These are phyloP conservation scores for Cyclocybe cylindracea DNA, from an alignment of 768 basidiomycete genomes.

Conservation along the genomic window DNA sequence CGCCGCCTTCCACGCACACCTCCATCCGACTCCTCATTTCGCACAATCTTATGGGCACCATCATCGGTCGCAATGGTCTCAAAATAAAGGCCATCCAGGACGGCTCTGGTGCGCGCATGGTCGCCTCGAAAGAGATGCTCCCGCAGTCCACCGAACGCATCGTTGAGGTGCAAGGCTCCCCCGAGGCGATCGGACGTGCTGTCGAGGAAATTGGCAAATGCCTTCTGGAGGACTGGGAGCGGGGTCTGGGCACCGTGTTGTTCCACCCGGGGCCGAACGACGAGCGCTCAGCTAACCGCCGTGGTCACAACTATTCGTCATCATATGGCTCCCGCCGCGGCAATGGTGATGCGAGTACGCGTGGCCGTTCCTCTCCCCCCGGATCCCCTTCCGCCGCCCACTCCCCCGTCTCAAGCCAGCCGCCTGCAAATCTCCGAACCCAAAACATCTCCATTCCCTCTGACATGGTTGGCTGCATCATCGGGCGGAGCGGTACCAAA, in stretches of 20 bases:
- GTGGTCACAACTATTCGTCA: slow-evolving; percentile 50
- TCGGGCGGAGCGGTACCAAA: slow-evolving; percentile 95
- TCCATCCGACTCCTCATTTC: slow-evolving; percentile 97
- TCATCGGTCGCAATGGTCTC: slow-evolving; percentile 93
- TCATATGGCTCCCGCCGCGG: slow-evolving; percentile 59
- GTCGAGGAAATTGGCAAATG: slow-evolving; percentile 96
- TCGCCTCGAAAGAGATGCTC: slow-evolving; percentile 98
- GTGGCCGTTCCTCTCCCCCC: slow-evolving; percentile 51
- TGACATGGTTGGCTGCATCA: slow-evolving; percentile 98
- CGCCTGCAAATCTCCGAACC: slow-evolving; percentile 84
- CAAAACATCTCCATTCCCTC: slow-evolving; percentile 99
- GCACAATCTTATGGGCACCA: slow-evolving; percentile 98
- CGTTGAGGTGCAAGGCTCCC: slow-evolving; percentile 94
- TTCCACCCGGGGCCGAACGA: slow-evolving; percentile 93
- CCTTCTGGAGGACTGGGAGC: slow-evolving; percentile 95
- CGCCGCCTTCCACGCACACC: slow-evolving; percentile 77
- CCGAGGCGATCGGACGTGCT: slow-evolving; percentile 90
- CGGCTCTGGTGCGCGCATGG: slow-evolving; percentile 94
- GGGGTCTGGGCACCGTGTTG: slow-evolving; percentile 89
- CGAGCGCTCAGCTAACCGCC: slow-evolving; percentile 59
- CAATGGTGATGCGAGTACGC: slow-evolving; percentile 55
- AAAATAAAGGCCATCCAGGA: slow-evolving; percentile 99
- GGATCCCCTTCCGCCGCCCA: slow-evolving; percentile 43
- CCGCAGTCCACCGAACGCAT: slow-evolving; percentile 99
- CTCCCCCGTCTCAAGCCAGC: slow-evolving; percentile 54